Percentiles rank a stretch among this genome's conserved stretches.
These are phyloP conservation scores for Globisporangium cylindrosporum DNA, from an alignment of 352 stramenopile genomes.

Conservation along the genomic window DNA sequence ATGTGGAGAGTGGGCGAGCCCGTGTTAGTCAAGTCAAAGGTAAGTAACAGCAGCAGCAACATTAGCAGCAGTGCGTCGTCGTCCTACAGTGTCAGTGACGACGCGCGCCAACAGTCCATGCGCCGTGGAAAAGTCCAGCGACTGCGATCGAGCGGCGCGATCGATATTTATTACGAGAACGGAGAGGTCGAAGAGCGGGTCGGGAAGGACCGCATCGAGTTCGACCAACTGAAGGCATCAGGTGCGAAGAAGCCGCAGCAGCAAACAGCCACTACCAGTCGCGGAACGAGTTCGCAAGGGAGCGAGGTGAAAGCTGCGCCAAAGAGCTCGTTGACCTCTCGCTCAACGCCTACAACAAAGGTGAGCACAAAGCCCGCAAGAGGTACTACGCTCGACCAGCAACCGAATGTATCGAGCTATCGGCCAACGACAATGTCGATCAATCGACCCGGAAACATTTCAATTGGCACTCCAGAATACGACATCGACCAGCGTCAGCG, in stretches of 20 bases:
- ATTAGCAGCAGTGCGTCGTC: not conserved
- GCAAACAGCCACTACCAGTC: not conserved
- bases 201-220: constrained; percentile 32
- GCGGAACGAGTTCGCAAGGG: constrained; percentile 1
- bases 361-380: constrained; percentile 2
- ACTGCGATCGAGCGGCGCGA: constrained; percentile 38
- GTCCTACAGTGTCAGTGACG: not conserved
- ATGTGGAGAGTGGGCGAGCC: constrained; percentile 26
- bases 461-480: not conserved
- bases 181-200: constrained; percentile 48
- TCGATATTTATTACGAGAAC: constrained; percentile 57
- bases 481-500: not conserved
- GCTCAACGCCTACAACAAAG: constrained; percentile 7
- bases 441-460: not conserved
- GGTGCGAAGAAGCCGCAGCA: constrained; percentile 4
- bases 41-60: not conserved
- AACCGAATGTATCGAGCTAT: not conserved
- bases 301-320: constrained; percentile 10
- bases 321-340: constrained; percentile 12
- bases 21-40: constrained; percentile 26
- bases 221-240: constrained; percentile 1
- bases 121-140: constrained; percentile 39
- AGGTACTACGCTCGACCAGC: not conserved
- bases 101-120: constrained; percentile 13
- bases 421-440: not conserved